Percentiles rank a stretch among this genome's conserved stretches.
These are phyloP conservation scores for Hyphodiscus hymeniophilus DNA, from an alignment of 495 filamentous ascomycete species.

Conservation along the genomic window DNA sequence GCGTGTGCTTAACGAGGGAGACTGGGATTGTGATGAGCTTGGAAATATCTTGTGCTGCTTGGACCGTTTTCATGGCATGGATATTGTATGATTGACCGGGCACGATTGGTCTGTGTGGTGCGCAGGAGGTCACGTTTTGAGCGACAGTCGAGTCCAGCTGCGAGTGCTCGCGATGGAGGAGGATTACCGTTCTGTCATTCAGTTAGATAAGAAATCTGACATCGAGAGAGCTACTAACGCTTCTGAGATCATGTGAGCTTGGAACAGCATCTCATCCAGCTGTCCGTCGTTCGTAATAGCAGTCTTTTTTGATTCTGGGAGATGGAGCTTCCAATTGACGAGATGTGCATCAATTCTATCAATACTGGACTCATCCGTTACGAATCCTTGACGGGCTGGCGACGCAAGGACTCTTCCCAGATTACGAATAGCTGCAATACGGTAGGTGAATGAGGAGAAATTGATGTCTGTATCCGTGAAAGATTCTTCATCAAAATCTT, in stretches of 20 bases:
- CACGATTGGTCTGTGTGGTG: conserved; percentile 44
- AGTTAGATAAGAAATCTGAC: not conserved
- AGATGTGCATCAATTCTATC: conserved; percentile 63
- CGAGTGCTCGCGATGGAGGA: conserved; percentile 64
- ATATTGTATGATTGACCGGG: conserved; percentile 51
- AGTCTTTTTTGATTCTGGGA: conserved; percentile 67
- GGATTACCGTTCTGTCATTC: conserved; percentile 42
- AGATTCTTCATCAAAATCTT: conserved; percentile 63
- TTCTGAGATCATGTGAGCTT: conserved; percentile 77
- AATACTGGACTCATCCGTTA: conserved; percentile 32
- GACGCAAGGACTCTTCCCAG: conserved; percentile 65
- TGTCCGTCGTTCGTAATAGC: conserved; percentile 58
- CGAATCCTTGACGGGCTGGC: conserved; percentile 30
- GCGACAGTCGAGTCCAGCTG: conserved; percentile 47
- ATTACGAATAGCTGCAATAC: conserved; percentile 65
- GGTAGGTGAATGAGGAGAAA: conserved; percentile 76
- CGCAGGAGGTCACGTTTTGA: conserved; percentile 49
- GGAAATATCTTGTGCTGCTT: conserved; percentile 67
- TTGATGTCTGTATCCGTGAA: conserved; percentile 52
- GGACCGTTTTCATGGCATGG: conserved; percentile 74
- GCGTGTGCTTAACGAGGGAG: conserved; percentile 67
- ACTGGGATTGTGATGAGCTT: conserved; percentile 70
- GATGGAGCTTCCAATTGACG: conserved; percentile 74
- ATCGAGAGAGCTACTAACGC: conserved; percentile 33
- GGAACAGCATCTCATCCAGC: conserved; percentile 87